Evolutionary conservation across 306 rosid genomes (phyloP), one percentile per base, ranked within the genome.

Genomic region (Sechiopsis laciniata): DNA sequence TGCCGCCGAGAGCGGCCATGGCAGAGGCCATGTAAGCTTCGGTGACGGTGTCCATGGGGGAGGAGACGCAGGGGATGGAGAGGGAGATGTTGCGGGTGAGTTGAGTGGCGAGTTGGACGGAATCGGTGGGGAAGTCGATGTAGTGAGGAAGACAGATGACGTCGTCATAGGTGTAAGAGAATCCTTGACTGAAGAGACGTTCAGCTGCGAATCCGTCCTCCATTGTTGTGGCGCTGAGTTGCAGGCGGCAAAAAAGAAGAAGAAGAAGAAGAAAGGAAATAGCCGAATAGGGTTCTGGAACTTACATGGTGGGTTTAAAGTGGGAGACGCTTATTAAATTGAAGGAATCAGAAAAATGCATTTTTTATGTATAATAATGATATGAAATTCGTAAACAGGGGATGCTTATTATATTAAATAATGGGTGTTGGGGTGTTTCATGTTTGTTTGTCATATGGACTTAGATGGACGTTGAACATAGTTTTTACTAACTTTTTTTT

Each of bases 1-100:
- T 75, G 17, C 91, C 96, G 0, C 96, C 96, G 0, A 90, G 86
- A 0, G 97, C 78, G 1, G 97, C 97, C 91, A 92, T 90, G 74
- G 95, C 73, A 5, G 84, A 59, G 51, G 96, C 92, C 97, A 90
- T 92, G 79, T 79, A 50, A 2, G 91, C 57, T 76, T 90, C 97
- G 8, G 95, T 90, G 55, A 92, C 91, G 14, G 96, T 90, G 73
- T 92, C 97, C 97, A 92, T 90, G 0, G 97, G 97, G n/a, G 97
- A 92, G n/a, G 97, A 87, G 13, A 90, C 88, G 72, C 90, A 73
- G 48, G 97, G 97, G n/a, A 83, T 58, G 13, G 86, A 74, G 63
- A 90, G 92, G 0, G 83, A 53, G 62, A 92, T 7, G 32, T 82
- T 85, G 68, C 96, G 95, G 59, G 82, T 81, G 78, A 92, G 86